Evolutionary conservation across 148 eudicot genomes (phyloP), one percentile per base, ranked within the genome.

Genomic region (Cornus controversa): DNA sequence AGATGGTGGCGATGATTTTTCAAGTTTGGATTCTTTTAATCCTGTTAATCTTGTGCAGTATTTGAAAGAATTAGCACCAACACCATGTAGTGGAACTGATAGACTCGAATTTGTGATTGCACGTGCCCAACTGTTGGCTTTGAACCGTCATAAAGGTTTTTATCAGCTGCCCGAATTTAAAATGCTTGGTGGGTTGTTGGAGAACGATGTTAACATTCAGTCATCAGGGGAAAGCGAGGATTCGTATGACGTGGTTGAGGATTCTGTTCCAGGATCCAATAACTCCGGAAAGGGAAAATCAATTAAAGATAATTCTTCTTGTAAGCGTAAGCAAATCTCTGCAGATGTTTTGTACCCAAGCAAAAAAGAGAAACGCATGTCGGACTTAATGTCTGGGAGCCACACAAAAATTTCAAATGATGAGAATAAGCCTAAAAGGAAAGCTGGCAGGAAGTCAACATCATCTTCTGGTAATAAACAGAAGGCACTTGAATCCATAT

Each of bases 81-180:
- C 53, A 67, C 87, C 92, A 24, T 42, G 3, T 77, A 80, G 66
- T 66, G 84, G 78, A 73, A 80, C 72, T 78, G 85, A 77, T 67
- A 82, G 79, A 66, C 78, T 93, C 74, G 82, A 89, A 54, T 82
- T 84, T 79, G 84, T 84, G 57, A 73, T 74, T 54, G 76, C 81
- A 67, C 84, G 78, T 68, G 90, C 92, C 57, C 91, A 87, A 68
- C 77, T 89, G 77, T 77, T 85, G 75, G 92, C 98, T 25, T 90
- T 85, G 75, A 85, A 84, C 75, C 85, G 92, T 42, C 90, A 92
- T 89, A 93, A 90, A 79, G 94, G 92, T n/a, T 71, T 76, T 74
- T 47, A 78, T 81, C 81, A 83, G 79, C 78, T 88, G 28, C 90
- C 92, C 2, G 75, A 79, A 71, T 78, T 87, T 67, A 75, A 82